phyloP scores from a whole-genome alignment of 192 early-diverging fungal genomes.

The Chytriomyces sp. region DNA sequence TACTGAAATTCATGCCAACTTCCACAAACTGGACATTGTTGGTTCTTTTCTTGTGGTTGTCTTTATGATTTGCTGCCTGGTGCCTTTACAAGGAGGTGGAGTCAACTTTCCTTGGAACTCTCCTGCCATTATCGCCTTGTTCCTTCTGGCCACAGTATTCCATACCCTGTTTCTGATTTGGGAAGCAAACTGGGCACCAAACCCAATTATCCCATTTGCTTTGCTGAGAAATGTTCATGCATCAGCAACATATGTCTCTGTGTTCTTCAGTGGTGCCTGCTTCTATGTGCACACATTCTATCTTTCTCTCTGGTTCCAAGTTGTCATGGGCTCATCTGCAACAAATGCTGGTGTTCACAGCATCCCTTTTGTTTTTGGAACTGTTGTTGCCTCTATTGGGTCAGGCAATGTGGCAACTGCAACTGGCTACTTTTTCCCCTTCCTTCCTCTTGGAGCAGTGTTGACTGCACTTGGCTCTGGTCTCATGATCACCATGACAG shows the following conservation, averaged over 20 bases:
- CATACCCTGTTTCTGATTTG: constrained; percentile 57
- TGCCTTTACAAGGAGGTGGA: constrained; percentile 65
- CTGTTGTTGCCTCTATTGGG: constrained; percentile 64
- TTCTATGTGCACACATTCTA: constrained; percentile 39
- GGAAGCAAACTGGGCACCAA: constrained; percentile 58
- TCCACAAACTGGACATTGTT: constrained; percentile 62
- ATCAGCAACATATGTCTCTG: background rate
- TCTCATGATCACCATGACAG: constrained; percentile 18
- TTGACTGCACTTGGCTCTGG: constrained; percentile 14
- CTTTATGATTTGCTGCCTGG: constrained; percentile 54
- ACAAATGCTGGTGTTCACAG: constrained; percentile 71
- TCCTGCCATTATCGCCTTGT: constrained; percentile 58
- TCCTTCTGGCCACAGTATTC: constrained; percentile 63
- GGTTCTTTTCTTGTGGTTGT: constrained; percentile 55
- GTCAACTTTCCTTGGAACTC: constrained; percentile 63
- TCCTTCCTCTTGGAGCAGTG: constrained; percentile 20
- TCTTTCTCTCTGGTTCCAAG: constrained; percentile 66
- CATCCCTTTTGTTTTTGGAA: constrained; percentile 70
- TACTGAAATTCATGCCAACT: constrained; percentile 47
- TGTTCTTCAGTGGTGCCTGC: constrained; percentile 40
- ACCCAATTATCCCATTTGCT: constrained; percentile 65
- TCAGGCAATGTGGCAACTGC: constrained; percentile 25
- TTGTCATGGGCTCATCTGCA: constrained; percentile 69
- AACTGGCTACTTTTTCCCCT: constrained; percentile 28
- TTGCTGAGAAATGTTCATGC: constrained; percentile 54